Percentiles rank a stretch among this genome's conserved stretches.
phyloP scores from a whole-genome alignment of 2,329 filamentous ascomycete genomes.

The Verruconis gallopava region DNA sequence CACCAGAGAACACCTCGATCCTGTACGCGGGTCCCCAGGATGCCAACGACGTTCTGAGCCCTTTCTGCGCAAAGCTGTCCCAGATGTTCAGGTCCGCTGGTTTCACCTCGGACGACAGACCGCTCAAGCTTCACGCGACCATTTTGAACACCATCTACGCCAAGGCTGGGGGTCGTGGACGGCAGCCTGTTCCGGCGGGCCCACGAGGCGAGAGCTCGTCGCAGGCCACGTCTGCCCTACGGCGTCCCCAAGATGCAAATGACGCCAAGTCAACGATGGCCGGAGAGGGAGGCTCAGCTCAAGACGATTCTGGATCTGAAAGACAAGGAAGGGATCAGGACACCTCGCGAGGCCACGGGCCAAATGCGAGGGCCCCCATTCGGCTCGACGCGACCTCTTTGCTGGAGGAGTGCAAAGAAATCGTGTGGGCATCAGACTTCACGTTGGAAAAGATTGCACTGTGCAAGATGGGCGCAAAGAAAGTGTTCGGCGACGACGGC shows the following conservation, averaged over 20 bases:
- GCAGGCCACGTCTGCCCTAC: conserved; percentile 11
- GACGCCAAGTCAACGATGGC: background rate
- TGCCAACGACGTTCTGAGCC: conserved; percentile 34
- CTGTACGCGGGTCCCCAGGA: conserved; percentile 53
- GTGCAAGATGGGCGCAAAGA: conserved; percentile 79
- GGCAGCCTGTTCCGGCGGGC: background rate
- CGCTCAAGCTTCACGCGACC: conserved; percentile 70
- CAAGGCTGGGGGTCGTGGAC: background rate
- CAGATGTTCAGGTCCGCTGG: conserved; percentile 41
- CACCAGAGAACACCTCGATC: conserved; percentile 43
- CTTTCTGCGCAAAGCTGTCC: conserved; percentile 46
- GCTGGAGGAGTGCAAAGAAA: conserved; percentile 46
- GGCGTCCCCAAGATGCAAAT: background rate
- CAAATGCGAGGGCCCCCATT: conserved; percentile 21
- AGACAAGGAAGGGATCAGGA: conserved; percentile 15
- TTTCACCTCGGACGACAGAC: conserved; percentile 43
- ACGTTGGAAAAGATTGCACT: conserved; percentile 60
- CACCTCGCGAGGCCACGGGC: conserved; percentile 14
- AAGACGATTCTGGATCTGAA: no score
- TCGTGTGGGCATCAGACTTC: conserved; percentile 58
- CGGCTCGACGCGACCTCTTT: conserved; percentile 29
- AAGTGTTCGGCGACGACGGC: conserved; percentile 36
- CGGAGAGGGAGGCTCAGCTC: background rate
- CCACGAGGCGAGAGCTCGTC: background rate
- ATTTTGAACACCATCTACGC: conserved; percentile 74